Base-by-base conservation (phyloP, 305 asterid species). In the Solanum aculeatissimum region DNA sequence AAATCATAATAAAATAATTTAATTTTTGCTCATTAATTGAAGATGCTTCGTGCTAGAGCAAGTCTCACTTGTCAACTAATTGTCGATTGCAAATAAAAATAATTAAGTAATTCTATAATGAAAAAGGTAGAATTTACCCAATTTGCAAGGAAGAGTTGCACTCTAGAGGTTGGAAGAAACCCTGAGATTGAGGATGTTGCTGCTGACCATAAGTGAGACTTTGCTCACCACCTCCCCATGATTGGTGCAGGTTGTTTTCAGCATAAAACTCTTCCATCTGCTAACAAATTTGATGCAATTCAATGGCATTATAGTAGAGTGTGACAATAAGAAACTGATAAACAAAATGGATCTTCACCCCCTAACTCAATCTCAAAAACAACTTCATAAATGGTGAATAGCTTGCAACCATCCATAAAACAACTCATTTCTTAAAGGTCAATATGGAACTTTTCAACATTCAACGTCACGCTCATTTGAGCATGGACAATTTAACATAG, bases 71-170 rank as follows among this genome's bases (percentile, higher is more conserved):
- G 19, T 66, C 14, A 75, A 4, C 9, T 29, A 23, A 35, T 7
- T 1, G 1, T 6, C 35, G 3, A 13, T 7, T 72, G 58, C 7
- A 43, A 72, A 72, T 72, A 4, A 7, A 69, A 38, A 9, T 10
- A 23, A 23, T 21, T 25, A 63, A 2, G 55, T 21, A 43, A 72
- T 12, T 23, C 2, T 63, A 15, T 1, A 16, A 25, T 15, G 23
- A 75, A 27, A 27, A 53, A 49, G 49, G 55, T 25, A n/a, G 79
- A 25, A 8, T 15, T 51, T 92, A 96, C 99, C 99, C 99, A 71
- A 95, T 93, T 87, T 96, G 98, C 82, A 96, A 89, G 87, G 89
- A 91, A 60, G 99, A 91, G 89, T 93, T 90, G 94, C 99, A 94
- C 63, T 93, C 98, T 16, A 93, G 89, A 69, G 96, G 97, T 85